Evolutionary conservation across 139 green algal species (phyloP).

Genomic region (Raphidocelis subcapitata): DNA sequence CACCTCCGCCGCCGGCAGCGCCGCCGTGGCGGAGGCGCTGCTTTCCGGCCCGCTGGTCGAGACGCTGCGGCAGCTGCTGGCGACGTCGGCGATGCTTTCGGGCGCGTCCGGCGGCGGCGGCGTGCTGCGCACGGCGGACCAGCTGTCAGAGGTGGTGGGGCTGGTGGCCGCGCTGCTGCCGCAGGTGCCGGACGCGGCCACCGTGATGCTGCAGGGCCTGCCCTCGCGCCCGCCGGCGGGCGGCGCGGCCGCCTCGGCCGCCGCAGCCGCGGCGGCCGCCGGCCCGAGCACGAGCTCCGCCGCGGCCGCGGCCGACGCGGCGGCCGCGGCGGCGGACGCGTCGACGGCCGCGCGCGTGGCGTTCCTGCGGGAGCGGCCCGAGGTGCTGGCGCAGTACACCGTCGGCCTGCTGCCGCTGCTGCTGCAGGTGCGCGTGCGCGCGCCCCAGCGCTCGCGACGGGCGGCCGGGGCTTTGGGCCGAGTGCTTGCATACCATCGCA

Average conservation of each 20-base stretch:
- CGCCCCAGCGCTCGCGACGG: conserved; percentile 53
- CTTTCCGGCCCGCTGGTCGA: conserved; percentile 50
- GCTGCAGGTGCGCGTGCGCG: conserved; percentile 66
- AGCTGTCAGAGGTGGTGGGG: conserved; percentile 82
- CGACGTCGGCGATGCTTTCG: conserved; percentile 27
- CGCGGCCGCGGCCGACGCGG: not conserved
- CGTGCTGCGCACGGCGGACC: conserved; percentile 66
- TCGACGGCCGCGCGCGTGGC: conserved; percentile 9
- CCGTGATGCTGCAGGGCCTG: conserved; percentile 40
- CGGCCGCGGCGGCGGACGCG: conserved; percentile 8
- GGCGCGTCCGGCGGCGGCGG: not conserved
- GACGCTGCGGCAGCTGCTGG: conserved; percentile 58
- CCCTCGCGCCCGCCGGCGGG: conserved; percentile 11
- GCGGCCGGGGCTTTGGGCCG: conserved; percentile 47
- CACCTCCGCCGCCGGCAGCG: conserved; percentile 54
- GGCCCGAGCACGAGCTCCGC: no score
- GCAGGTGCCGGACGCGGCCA: conserved; percentile 58
- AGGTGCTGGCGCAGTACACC: conserved; percentile 56
- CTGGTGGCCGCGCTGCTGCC: conserved; percentile 80
- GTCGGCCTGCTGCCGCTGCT: conserved; percentile 76
- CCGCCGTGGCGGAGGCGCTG: conserved; percentile 66
- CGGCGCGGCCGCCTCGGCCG: not conserved
- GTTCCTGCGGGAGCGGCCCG: conserved; percentile 59
- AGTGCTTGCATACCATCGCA: no score
- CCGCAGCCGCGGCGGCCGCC: conserved; percentile 20